Base-by-base conservation (phyloP, 2,329 filamentous ascomycete genomes). In the Fusarium buharicum region DNA sequence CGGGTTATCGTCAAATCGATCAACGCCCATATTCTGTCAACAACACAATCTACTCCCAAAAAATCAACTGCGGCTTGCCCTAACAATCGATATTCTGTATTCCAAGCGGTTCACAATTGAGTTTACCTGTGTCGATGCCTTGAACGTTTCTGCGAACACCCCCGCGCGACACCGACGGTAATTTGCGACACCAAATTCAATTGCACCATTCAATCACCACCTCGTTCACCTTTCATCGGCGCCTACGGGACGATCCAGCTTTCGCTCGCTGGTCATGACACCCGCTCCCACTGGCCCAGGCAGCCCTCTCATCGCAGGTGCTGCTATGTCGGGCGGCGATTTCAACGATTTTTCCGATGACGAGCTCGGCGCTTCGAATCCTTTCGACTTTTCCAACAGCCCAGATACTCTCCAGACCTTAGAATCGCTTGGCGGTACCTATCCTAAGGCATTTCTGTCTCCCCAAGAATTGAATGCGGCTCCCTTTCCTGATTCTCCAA, bases 401-500 rank as follows among this genome's bases (percentile, higher is more conserved):
- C 72, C 74, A 51, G 75, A 78, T 63, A 75, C 73, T 17, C 69
- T 78, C 28, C 74, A 77, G 47, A 72, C 70, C 54, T 62, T 76
- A 49, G 68, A 72, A 39, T 64, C 70, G 17, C 71, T 75, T 20
- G 68, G 71, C 55, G 65, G 66, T 46, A 66, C 59, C 53, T 70
- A 75, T 22, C 67, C 70, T 13, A 75, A 75, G 59, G 59, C 62
- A 33, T 75, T 73, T 33, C 58, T 76, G 27, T 72, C 73, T 34
- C 72, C 74, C 7, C 71, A 75, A 54, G 72, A 76, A 34, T 68
- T 76, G 36, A 67, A 76, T 14, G 66, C 72, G 17, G 76, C 75
- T 14, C 76, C 77, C n/a, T 77, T 78, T 40, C 78, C 76, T 46
- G 75, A 77, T 59, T 79, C 77, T 33, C 76, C 77, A 40, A 75